Percentiles rank a stretch among this genome's conserved stretches.
Evolutionary conservation across 331 rosid genomes (phyloP).

Genomic region (Quercus tomentella): DNA sequence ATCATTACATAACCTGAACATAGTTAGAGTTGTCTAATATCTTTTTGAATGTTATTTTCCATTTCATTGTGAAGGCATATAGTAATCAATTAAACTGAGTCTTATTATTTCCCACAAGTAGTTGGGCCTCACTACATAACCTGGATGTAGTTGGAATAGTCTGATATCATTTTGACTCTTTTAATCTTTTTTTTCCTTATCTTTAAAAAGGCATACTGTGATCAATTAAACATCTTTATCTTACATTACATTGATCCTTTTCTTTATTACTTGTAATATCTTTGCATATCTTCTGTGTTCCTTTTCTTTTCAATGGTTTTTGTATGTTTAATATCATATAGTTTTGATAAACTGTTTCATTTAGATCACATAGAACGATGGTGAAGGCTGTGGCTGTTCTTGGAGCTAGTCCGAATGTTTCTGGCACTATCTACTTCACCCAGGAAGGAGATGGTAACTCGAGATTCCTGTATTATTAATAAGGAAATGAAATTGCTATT

Average conservation of each 20-base stretch:
- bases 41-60: no score
- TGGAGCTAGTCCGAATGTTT: slow-evolving; percentile 48
- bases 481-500: not conserved
- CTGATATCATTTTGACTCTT: no score
- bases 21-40: no score
- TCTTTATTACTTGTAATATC: not conserved
- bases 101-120: no score
- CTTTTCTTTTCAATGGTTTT: not conserved
- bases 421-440: slow-evolving; percentile 52
- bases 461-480: not conserved
- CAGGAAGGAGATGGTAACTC: slow-evolving; percentile 75
- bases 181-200: no score
- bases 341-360: slow-evolving; percentile 27
- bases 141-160: no score
- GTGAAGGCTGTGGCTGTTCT: slow-evolving; percentile 87
- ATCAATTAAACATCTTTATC: not conserved
- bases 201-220: not conserved
- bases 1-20: no score
- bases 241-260: not conserved
- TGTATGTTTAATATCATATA: not conserved
- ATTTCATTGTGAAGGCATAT: accelerated
- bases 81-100: no score
- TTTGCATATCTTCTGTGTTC: not conserved
- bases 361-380: slow-evolving; percentile 79
- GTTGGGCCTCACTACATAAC: no score